phyloP scores from a whole-genome alignment of 2,329 filamentous ascomycete genomes.

The Plectosphaerella cucumerina region DNA sequence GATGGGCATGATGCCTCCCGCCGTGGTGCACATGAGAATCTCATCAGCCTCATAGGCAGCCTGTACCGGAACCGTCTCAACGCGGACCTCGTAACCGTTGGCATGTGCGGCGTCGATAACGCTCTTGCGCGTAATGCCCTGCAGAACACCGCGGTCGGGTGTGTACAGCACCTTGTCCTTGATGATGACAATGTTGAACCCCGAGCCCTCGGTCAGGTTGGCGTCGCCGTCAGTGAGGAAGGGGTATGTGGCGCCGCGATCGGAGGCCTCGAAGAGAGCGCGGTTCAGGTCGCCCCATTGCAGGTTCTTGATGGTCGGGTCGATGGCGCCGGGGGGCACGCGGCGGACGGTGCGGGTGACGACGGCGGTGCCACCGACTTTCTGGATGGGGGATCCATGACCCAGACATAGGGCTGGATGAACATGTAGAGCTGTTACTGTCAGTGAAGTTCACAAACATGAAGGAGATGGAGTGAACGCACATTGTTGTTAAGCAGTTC shows the following conservation, averaged over 20 bases:
- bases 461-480: too few species aligned
- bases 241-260: conserved; percentile 41
- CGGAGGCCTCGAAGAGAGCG: conserved; percentile 39
- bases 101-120: conserved; percentile 37
- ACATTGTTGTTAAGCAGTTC: conserved; percentile 29
- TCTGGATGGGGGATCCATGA: conserved; percentile 42
- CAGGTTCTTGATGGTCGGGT: conserved; percentile 48
- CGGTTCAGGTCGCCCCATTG: conserved; percentile 46
- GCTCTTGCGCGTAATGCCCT: conserved; percentile 44
- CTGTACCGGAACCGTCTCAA: conserved; percentile 37
- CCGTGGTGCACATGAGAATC: conserved; percentile 49
- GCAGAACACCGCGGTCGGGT: conserved; percentile 39
- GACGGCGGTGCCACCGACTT: conserved; percentile 33
- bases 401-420: conserved; percentile 44
- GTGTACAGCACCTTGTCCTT: conserved; percentile 41
- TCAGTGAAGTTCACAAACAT: too few species aligned
- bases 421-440: conserved; percentile 40
- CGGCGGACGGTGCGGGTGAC: conserved; percentile 40
- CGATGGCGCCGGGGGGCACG: conserved; percentile 38
- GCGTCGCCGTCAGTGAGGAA: conserved; percentile 46
- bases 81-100: conserved; percentile 26
- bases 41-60: conserved; percentile 39
- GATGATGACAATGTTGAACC: conserved; percentile 43
- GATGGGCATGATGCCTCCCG: conserved; percentile 50
- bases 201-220: conserved; percentile 45